These are phyloP conservation scores for Salpingoeca rosetta DNA, from an alignment of 78 protist species.

Conservation along the genomic window DNA sequence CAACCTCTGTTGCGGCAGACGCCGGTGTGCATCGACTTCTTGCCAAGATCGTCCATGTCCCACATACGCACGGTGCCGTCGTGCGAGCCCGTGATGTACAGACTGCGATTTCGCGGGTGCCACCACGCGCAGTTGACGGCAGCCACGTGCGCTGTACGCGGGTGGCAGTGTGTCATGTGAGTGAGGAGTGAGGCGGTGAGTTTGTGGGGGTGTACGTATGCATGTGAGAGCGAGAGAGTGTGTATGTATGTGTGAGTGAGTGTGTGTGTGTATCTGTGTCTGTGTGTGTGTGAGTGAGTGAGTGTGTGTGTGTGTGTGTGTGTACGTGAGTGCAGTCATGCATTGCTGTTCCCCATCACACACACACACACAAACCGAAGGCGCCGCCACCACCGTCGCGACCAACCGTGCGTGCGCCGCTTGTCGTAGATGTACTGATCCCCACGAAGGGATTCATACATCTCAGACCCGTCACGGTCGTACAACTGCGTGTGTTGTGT, in stretches of 20 bases:
- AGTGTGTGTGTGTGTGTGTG: too few relatives aligned
- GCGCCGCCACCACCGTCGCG: too few relatives aligned
- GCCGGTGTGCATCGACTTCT: background rate
- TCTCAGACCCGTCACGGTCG: background rate
- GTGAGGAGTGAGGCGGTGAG: background rate
- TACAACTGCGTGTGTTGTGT: background rate
- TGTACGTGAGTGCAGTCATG: too few relatives aligned
- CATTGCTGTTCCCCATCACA: too few relatives aligned
- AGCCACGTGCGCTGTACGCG: background rate
- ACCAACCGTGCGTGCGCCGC: background rate
- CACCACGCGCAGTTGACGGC: background rate
- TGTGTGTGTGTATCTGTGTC: too few relatives aligned
- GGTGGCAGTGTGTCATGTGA: background rate
- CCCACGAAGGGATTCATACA: background rate
- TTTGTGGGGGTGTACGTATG: too few relatives aligned
- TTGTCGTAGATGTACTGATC: background rate
- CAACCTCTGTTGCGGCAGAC: background rate
- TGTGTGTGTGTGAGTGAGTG: too few relatives aligned
- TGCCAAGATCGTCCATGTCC: background rate
- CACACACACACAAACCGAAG: too few relatives aligned
- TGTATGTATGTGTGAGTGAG: too few relatives aligned
- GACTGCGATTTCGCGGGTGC: background rate
- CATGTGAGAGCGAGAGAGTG: too few relatives aligned
- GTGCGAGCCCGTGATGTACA: background rate
- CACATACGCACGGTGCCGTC: background rate